Evolutionary conservation across 306 rosid species (phyloP).

Genomic region (Quercus cerris): DNA sequence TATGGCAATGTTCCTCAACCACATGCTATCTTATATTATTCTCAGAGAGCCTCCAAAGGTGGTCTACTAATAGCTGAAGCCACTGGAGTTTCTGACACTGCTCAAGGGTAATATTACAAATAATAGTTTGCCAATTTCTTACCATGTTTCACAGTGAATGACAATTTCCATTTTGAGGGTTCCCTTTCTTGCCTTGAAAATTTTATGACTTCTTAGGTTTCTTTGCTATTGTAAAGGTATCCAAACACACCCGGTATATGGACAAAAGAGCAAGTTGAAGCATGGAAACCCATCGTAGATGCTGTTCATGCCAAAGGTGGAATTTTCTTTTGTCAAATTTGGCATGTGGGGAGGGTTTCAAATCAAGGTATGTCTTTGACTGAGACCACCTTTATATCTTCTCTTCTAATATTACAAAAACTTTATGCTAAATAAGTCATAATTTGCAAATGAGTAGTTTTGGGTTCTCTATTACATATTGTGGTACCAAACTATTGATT

Average conservation of each 20-base stretch:
- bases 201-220: neutral
- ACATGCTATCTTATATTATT: conserved; percentile 38
- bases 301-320: conserved; percentile 52
- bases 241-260: conserved; percentile 41
- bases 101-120: conserved; percentile 25
- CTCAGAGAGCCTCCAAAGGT: conserved; percentile 37
- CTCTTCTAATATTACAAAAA: neutral
- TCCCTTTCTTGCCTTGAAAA: neutral
- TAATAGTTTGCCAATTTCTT: neutral
- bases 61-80: conserved; percentile 42
- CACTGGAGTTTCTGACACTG: conserved; percentile 37
- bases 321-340: conserved; percentile 44
- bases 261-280: conserved; percentile 51
- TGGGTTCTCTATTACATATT: neutral
- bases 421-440: no score
- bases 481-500: no score
- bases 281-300: conserved; percentile 50
- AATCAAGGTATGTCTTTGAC: conserved; percentile 18
- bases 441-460: neutral
- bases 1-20: conserved; percentile 32
- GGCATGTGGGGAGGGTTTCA: conserved; percentile 45
- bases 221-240: conserved; percentile 11
- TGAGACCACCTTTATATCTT: neutral
- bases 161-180: neutral
- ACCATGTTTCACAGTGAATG: neutral